A percentile compares a stretch with the other conserved stretches of the same genome.
These are phyloP conservation scores for Aspergillus sp. DNA, from an alignment of 2,329 filamentous ascomycete genomes.

Conservation along the genomic window DNA sequence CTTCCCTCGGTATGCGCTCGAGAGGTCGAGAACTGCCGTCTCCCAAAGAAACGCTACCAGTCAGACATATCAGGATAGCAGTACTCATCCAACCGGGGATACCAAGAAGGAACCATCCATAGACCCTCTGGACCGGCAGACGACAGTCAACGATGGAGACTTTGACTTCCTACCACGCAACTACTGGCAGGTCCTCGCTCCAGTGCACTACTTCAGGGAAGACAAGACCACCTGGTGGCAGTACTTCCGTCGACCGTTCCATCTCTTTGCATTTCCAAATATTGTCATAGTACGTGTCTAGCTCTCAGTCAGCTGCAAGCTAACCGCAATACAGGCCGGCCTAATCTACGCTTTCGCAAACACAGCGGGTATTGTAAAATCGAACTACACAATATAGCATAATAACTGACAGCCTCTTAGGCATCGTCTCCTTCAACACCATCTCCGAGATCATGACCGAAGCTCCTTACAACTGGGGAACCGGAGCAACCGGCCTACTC, in stretches of 20 bases:
- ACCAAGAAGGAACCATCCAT: neutral
- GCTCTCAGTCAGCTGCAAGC: no score
- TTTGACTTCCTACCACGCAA: conserved; percentile 20
- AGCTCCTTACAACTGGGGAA: conserved; percentile 37
- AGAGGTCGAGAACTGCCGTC: neutral
- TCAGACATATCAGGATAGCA: no score
- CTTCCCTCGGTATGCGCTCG: conserved; percentile 35
- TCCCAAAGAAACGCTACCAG: neutral
- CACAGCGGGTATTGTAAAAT: conserved; percentile 28
- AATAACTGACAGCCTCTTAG: neutral
- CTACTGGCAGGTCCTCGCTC: conserved; percentile 23
- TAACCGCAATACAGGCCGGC: neutral
- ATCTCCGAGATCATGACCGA: conserved; percentile 38
- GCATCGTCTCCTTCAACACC: conserved; percentile 41
- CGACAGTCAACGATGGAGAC: conserved; percentile 18
- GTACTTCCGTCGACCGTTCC: conserved; percentile 42
- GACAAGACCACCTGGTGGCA: conserved; percentile 40
- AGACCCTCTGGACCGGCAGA: neutral
- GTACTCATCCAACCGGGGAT: neutral
- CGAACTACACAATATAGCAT: no score
- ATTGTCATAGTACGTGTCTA: conserved; percentile 40
- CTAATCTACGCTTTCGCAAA: conserved; percentile 34
- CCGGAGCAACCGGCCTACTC: conserved; percentile 31
- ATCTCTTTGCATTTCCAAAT: conserved; percentile 41
- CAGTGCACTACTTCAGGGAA: conserved; percentile 28